Base-by-base conservation (phyloP, 768 basidiomycete species). In the Podaxis sp. region DNA sequence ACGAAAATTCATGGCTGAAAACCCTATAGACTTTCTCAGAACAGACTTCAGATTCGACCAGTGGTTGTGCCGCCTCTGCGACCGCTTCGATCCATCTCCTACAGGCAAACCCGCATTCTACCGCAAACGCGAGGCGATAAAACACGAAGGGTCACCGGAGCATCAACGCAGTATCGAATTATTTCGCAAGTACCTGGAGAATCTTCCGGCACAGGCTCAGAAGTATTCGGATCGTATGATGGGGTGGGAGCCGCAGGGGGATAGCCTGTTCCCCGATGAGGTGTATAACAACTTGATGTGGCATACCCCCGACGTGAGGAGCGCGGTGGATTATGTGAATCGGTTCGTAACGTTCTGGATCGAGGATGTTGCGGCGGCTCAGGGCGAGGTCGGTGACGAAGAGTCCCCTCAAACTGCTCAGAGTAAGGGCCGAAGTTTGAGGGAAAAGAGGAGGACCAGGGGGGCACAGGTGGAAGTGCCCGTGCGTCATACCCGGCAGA, bases 11-110 rank as follows among this genome's bases (percentile, higher is more conserved):
- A 12, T 17, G 12, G 5, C n/a, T 48, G 33, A 38, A 44, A 9
- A 19, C 44, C 15, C 2, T 30, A 24, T 30, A 61, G 59, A 61
- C 30, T 63, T 63, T 24, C 57, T 33, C n/a, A 38, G 46, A 26
- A 57, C 46, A 39, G 61, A 63, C 46, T 57, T 63, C 38, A n/a
- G 13, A 15, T 28, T 11, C 33, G 55, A 63, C 61, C 54, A 63
- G 55, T 63, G 53, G 53, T 51, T 57, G 42, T 63, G 61, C 24
- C 61, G 61, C 13, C 17, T 57, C 33, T 63, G 61, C 30, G 36
- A 56, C 44, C 61, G 54, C 28, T 63, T 57, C 36, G n/a, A 46
- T 22, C 46, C 19, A 30, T 4, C 56, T n/a, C 48, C 22, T 17
- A 6, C 22, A 28, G 49, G 22, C 30, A 51, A 51, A 38, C 61